Evolutionary conservation across 2,329 filamentous ascomycete species (phyloP).

Genomic region (Monilinia fructigena): DNA sequence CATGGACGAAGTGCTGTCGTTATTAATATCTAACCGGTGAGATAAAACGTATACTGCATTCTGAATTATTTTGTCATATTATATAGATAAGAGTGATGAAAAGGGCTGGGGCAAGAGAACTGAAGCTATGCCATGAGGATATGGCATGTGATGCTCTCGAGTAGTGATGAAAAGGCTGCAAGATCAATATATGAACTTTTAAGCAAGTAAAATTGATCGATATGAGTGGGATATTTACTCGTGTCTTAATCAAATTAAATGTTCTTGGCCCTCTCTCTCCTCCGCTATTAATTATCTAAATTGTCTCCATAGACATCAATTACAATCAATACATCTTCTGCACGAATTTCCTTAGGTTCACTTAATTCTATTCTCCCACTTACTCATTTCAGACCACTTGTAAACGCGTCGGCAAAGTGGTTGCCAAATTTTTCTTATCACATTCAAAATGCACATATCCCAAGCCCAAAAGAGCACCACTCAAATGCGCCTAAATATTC

Average conservation of each 20-base stretch:
- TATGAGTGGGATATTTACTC: too few species aligned
- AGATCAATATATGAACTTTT: background rate
- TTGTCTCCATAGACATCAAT: background rate
- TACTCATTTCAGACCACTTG: background rate
- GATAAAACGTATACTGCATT: background rate
- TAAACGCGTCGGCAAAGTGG: constrained; percentile 15
- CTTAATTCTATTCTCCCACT: constrained; percentile 1
- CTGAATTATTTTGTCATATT: background rate
- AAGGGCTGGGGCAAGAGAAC: background rate
- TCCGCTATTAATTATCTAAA: background rate
- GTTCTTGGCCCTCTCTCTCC: too few species aligned
- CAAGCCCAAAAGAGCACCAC: constrained; percentile 10
- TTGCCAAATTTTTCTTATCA: constrained; percentile 6
- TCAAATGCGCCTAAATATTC: constrained; percentile 13
- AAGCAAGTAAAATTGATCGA: background rate
- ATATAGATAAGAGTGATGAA: background rate
- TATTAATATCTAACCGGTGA: background rate
- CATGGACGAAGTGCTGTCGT: background rate
- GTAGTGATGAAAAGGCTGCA: background rate
- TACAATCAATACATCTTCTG: too few species aligned
- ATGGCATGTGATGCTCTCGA: background rate
- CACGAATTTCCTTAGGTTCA: background rate
- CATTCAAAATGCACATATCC: constrained; percentile 18
- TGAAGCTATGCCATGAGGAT: background rate
- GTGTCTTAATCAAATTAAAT: background rate